Base-by-base conservation (phyloP, 805 yeast genomes). In the Candida argentea region DNA sequence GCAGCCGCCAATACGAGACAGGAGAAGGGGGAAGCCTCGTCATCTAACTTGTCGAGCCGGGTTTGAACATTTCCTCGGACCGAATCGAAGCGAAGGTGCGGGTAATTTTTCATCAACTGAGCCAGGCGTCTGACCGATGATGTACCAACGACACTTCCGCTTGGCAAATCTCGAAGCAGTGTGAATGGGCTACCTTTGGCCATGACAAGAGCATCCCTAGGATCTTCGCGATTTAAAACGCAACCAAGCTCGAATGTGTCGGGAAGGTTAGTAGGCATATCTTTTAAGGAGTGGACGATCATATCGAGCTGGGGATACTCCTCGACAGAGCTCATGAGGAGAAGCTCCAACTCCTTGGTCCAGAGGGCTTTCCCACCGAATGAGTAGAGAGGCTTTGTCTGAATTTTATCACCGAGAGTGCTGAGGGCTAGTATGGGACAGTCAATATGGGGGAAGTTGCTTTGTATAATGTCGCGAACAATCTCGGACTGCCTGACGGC, bases 281-380 rank as follows among this genome's bases (percentile, higher is more conserved):
- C 97, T 52, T 91, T 91, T 40, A 91, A 65, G 3, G 95, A 83
- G 52, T 91, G 97, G 21, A 89, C 97, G 47, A 91, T 79, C 55
- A 89, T 60, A 50, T 91, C 96, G 27, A 89, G 63, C 54, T 75
- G 66, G 29, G 80, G 76, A 40, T 64, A 75, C 26, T 56, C 61
- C 16, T 79, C 87, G 15, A 74, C 65, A 25, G 68, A 62, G 36
- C 69, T 69, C 38, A 80, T 66, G 22, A 89, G 59, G 27, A 86
- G 58, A 14, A 76, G 76, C 55, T 91, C 98, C 32, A 91, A 65
- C 55, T 91, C 98, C 48, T 83, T 82, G 3, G 98, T 91, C 98
- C 98, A 91, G 14, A 91, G 54, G 0, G 95, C 75, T 52, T 91
- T 91, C 15, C 98, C 98, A 24, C 96, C 97, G 56, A 91, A 91